Conservation (phyloP, 1,139 yeast genomes). For the Pichia sp. region DNA sequence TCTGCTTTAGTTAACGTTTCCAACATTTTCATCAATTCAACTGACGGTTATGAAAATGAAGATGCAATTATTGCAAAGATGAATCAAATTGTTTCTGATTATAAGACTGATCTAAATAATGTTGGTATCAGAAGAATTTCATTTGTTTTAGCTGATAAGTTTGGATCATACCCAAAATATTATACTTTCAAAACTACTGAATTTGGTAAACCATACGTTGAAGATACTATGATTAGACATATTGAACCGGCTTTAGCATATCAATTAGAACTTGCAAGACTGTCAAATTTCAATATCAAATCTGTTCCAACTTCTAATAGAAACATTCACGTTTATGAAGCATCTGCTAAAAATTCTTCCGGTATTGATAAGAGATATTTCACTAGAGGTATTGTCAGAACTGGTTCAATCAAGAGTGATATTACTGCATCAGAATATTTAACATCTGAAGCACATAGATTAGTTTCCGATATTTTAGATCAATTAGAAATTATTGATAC, state of each 20-base stretch:
- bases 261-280: constrained; percentile 91
- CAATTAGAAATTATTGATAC: constrained; percentile 93
- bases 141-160: constrained; percentile 74
- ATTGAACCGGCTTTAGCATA: constrained; percentile 97
- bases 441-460: constrained; percentile 91
- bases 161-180: constrained; percentile 89
- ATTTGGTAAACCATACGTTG: constrained; percentile 64
- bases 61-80: constrained; percentile 59
- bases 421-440: constrained; percentile 88
- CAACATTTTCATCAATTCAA: constrained; percentile 66
- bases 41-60: constrained; percentile 70
- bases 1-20: constrained; percentile 61
- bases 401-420: constrained; percentile 90
- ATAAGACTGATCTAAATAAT: constrained; percentile 58
- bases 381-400: constrained; percentile 94
- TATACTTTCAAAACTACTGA: constrained; percentile 64
- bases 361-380: constrained; percentile 85
- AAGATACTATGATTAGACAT: constrained; percentile 90
- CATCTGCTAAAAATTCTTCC: constrained; percentile 87
- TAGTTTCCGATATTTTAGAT: constrained; percentile 92
- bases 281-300: constrained; percentile 88
- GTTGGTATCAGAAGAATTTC: constrained; percentile 87
- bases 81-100: constrained; percentile 57
- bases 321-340: constrained; percentile 95
- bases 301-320: constrained; percentile 96